Conservation (phyloP, 1,284 basidiomycete genomes). For the Microbotryum saponariae region DNA sequence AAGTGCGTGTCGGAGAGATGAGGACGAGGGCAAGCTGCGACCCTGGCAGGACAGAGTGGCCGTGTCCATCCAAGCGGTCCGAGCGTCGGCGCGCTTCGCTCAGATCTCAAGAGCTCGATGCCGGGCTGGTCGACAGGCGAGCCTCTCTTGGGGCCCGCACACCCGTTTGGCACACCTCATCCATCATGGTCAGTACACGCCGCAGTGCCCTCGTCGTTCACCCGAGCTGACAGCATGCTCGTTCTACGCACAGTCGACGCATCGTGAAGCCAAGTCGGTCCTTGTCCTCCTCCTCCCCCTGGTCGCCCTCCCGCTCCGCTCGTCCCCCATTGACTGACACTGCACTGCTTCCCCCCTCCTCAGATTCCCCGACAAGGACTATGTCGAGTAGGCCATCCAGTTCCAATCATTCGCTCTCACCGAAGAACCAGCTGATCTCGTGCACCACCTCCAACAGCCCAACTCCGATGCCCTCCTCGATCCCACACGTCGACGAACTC, state of each 20-base stretch:
- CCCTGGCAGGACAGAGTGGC: neutral
- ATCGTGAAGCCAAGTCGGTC: constrained; percentile 28
- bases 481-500: constrained; percentile 83
- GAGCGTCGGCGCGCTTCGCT: neutral
- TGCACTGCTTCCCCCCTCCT: too few species aligned
- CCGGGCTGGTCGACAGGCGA: neutral
- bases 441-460: constrained; percentile 39
- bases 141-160: neutral
- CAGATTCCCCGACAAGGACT: constrained; percentile 31
- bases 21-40: neutral
- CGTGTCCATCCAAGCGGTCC: neutral
- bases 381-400: constrained; percentile 26
- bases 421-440: neutral
- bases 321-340: neutral
- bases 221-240: neutral
- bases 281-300: neutral
- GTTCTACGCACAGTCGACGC: constrained; percentile 14
- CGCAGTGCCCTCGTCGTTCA: neutral
- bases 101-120: neutral
- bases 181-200: neutral
- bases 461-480: constrained; percentile 59
- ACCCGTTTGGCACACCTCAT: neutral
- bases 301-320: neutral
- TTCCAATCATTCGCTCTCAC: neutral
- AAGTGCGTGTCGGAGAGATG: neutral